Evolutionary conservation across 345 rosid genomes (phyloP), one percentile per base, ranked within the genome.

Genomic region (Hibiscus syriacus): DNA sequence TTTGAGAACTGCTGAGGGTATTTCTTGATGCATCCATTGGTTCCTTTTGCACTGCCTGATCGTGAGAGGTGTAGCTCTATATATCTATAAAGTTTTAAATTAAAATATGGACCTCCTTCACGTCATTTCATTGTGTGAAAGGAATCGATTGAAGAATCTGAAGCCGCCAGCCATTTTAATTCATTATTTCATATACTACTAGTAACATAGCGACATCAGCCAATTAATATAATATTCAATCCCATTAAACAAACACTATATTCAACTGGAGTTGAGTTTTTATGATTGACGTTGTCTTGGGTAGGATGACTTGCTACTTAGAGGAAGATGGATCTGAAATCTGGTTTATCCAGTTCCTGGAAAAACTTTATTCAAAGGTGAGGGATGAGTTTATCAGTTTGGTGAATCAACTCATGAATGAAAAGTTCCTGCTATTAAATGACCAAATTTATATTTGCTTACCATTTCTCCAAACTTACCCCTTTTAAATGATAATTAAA

Each of bases 1-100:
- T 67, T 70, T 6, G 25, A 67, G 68, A 68, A 73, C 60, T 74
- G 64, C 29, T 71, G 19, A 53, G 61, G 55, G 73, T 75, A 50
- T 34, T 19, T 23, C 34, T 49, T 2, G 41, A 25, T 12, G 53
- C 65, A 36, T 68, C 79, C 79, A 72, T 75, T 3, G 13, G 22
- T 6, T 6, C 2, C 1, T 8, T n/a, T n/a, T 17, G 66, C 30
- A 11, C 11, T 36, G 19, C 50, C 30, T 22, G 66, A 6, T 13
- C 23, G 12, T 39, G 50, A 22, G 29, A 6, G 46, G 22, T 20
- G 26, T 50, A 10, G 58, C 30, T 62, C 32, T 10, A 9, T 17
- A 22, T 2, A 57, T 8, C 7, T 34, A 34, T 6, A 34, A 43
- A 62, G 22, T 14, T 62, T 36, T 34, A 52, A 36, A 54, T 23